A percentile compares a stretch with the other conserved stretches of the same genome.
Evolutionary conservation across 1,284 basidiomycete species (phyloP).

Genomic region (Rugosomyces carneus): DNA sequence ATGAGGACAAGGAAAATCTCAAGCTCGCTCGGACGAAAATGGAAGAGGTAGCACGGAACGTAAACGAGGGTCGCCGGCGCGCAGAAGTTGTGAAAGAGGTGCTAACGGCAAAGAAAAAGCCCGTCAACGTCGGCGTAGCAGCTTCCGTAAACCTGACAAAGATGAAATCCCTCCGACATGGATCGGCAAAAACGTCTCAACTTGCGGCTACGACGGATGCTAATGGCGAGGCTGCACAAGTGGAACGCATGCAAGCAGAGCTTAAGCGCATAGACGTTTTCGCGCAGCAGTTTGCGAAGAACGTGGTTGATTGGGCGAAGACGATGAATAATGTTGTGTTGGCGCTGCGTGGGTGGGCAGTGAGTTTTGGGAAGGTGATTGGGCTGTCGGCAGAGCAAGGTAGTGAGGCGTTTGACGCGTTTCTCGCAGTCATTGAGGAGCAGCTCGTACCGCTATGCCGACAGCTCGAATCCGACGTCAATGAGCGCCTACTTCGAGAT

Average conservation of each 20-base stretch:
- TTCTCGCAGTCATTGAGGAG: slow-evolving; percentile 50
- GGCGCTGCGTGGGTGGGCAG: slow-evolving; percentile 53
- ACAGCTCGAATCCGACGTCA: slow-evolving; percentile 45
- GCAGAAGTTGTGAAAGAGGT: slow-evolving; percentile 81
- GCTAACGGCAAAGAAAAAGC: slow-evolving; percentile 46
- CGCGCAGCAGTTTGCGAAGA: slow-evolving; percentile 52
- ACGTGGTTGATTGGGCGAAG: slow-evolving; percentile 55
- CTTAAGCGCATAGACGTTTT: slow-evolving; percentile 49
- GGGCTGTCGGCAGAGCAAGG: slow-evolving; percentile 46
- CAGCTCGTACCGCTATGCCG: slow-evolving; percentile 48
- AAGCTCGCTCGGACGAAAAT: slow-evolving; percentile 62
- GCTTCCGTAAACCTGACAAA: slow-evolving; percentile 52
- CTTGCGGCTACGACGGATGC: slow-evolving; percentile 19
- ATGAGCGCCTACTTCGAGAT: slow-evolving; percentile 46
- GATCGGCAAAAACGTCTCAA: slow-evolving; percentile 15
- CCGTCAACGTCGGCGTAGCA: slow-evolving; percentile 40
- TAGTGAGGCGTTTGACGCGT: slow-evolving; percentile 70
- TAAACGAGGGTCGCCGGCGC: slow-evolving; percentile 77
- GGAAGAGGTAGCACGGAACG: slow-evolving; percentile 73
- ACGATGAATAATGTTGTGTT: slow-evolving; percentile 38
- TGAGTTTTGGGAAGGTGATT: slow-evolving; percentile 60
- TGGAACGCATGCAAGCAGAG: slow-evolving; percentile 49
- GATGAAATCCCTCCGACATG: slow-evolving; percentile 45
- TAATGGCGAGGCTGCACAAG: slow-evolving; percentile 49
- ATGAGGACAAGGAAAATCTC: slow-evolving; percentile 70